Base-by-base conservation (phyloP, 2,329 filamentous ascomycete genomes). In the Arthrobotrys conoides region DNA sequence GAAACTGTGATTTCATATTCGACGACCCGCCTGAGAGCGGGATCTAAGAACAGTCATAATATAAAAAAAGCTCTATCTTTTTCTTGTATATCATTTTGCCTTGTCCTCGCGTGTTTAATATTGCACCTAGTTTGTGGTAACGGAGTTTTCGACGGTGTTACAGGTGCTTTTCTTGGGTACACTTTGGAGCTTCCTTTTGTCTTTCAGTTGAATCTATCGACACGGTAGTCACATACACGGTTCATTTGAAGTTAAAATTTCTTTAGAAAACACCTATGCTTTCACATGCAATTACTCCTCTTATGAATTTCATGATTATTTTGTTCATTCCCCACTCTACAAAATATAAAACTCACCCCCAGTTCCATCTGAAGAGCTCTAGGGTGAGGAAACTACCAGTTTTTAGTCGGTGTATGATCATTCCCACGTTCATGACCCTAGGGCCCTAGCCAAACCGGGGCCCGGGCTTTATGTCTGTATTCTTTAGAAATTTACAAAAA, bases 1-100 rank as follows among this genome's bases (percentile, higher is more conserved):
- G 59, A 2, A 49, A 44, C 4, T 65, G 48, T 18, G 71, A 76
- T 44, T 76, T 66, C 57, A 46, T 70, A 24, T 76, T 76, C 33
- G 71, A 70, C 36, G 41, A 16, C n/a, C 55, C 53, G n/a, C 67
- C 71, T 1, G 61, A 46, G 27, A 61, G 46, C 5, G 38, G 59
- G 18, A 44, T 18, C 18, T 27, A 10, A 44, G 10, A 61, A 9
- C 3, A n/a, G n/a, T 24, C 36, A 44, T 16, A n/a, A 59, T 14
- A 12, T 14, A 51, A 22, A 51, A 51, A 22, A 51, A 51, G 22
- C 24, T 27, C 20, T 9, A 22, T 38, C 22, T 46, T 20, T 46
- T 46, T 20, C n/a, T 46, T 46, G 8, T 38, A 38, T 38, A 59
- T 59, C 5, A 9, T 22, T 41, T 59, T 20, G 22, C n/a, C 3